Evolutionary conservation across 2,329 filamentous ascomycete species (phyloP).

Genomic region (Venturia aucupariae): DNA sequence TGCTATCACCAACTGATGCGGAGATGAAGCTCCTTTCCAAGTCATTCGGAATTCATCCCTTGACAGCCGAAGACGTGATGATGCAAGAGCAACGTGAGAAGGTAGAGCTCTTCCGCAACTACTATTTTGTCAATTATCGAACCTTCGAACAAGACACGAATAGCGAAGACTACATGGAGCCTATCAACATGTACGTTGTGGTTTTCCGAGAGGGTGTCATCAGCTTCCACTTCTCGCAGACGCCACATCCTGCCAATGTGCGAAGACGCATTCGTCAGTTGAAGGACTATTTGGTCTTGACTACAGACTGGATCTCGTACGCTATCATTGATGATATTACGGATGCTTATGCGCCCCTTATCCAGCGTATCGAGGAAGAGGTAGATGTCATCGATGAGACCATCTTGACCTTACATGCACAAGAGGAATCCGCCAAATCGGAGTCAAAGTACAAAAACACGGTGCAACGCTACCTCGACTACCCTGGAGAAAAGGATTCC

Average conservation of each 20-base stretch:
- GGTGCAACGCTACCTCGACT: constrained; percentile 10
- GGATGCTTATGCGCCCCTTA: constrained; percentile 86
- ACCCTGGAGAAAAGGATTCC: constrained; percentile 21
- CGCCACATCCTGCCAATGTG: constrained; percentile 91
- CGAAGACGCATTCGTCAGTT: constrained; percentile 86
- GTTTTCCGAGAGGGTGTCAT: constrained; percentile 94
- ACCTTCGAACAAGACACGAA: constrained; percentile 92
- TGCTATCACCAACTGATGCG: constrained; percentile 79
- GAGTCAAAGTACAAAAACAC: constrained; percentile 27
- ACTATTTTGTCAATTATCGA: constrained; percentile 98
- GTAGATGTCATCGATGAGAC: constrained; percentile 94
- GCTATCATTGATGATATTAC: constrained; percentile 98
- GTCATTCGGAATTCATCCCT: constrained; percentile 87
- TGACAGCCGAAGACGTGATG: constrained; percentile 95
- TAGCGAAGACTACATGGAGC: constrained; percentile 84
- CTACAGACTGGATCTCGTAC: constrained; percentile 96
- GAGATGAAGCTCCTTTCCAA: constrained; percentile 94
- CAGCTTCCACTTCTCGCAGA: constrained; percentile 95
- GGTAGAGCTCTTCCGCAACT: constrained; percentile 92
- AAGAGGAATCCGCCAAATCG: constrained; percentile 23
- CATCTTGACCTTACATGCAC: constrained; percentile 66
- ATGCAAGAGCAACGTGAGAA: constrained; percentile 96
- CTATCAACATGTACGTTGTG: constrained; percentile 94
- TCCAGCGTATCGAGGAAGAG: constrained; percentile 88
- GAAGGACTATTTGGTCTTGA: constrained; percentile 85